Base-by-base conservation (phyloP, 371 early-diverging fungal species). In the Apophysomyces trapeziformis region DNA sequence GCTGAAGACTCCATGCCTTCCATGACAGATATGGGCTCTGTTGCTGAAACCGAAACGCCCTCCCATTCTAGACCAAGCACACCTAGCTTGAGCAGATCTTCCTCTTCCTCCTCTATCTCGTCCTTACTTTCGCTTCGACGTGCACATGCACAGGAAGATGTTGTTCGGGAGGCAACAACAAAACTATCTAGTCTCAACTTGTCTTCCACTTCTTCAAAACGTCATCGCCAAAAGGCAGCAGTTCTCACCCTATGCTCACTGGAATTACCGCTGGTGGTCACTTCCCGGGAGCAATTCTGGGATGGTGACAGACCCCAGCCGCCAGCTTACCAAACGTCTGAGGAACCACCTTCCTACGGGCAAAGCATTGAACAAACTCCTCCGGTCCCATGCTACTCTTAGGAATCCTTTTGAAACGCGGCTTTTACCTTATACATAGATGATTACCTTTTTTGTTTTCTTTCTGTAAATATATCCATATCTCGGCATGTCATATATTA, bases 241-340 rank as follows among this genome's bases (percentile, higher is more conserved):
- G 57, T 61, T 8, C 59, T 77, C 12, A 70, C 63, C 11, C 39
- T 78, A 9, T 79, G 80, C 60, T 57, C 73, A 1, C 38, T 82
- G n/a, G 83, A 82, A 63, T 58, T 82, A 1, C 83, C 83, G 21
- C 50, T 82, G 18, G 64, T 79, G 6, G 74, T 82, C 13, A 79
- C 83, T 12, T 79, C 83, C 11, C 71, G 83, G 36, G 78, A 79
- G 60, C 75, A 76, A 38, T 58, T 69, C 11, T 81, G 78, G 82
- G 78, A 58, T 57, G 67, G 66, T 26, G 68, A 47, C 21, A 61
- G 65, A 59, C 65, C 66, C 5, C 61, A 46, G 35, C 68, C 68
- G 32, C 80, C 81, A 0, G 70, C 76, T 8, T 82, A 82, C 50
- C 71, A 75, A 7, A 47, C 66, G 2, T 63, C 68, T 2, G 79